Evolutionary conservation across 768 basidiomycete genomes (phyloP), one percentile per base, ranked within the genome.

Genomic region (Inosperma sp.): DNA sequence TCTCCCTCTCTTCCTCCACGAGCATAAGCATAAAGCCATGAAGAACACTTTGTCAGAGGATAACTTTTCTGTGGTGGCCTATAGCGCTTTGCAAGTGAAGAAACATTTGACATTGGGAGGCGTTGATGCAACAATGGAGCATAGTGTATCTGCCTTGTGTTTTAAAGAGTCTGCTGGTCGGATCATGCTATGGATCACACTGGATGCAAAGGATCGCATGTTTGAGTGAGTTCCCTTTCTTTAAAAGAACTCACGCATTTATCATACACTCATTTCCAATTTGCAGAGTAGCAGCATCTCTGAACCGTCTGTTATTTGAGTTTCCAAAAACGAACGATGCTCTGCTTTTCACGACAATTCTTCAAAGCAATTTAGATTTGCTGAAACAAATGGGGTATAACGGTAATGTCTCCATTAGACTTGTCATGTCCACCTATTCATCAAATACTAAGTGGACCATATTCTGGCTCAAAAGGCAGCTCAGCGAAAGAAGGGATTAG

Each of bases 1-100:
- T 26, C 70, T 96, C 16, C 90, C 94, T 0, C 71, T 99, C 25
- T 97, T 98, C 71, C 74, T 98, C 4, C 87, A 95, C 46, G 95
- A 97, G 59, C 88, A 93, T 49, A 81, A 79, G 1, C 84, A 87
- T 62, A 71, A 83, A 0, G 76, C 73, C 16, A 80, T 81, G 0
- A 72, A 71, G 29, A 76, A 88, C 7, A 74, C 84, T 23, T 81
- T 76, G 16, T 70, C 74, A 4, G 70, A 76, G 4, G 68, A 72
- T 22, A 84, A 91, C 59, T 88, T 91, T 60, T 66, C 81, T 29
- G 88, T 89, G 53, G 83, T 76, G 57, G 75, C 75, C 5, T 90
- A 80, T 60, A 76, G 78, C 6, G 86, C 82, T 59, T 62, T 91
- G 50, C 65, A 71, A 1, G 79, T 89, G 14, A 76, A 75, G 31